phyloP scores from a whole-genome alignment of 495 filamentous ascomycete genomes.

The Evansstolkia leycettana region DNA sequence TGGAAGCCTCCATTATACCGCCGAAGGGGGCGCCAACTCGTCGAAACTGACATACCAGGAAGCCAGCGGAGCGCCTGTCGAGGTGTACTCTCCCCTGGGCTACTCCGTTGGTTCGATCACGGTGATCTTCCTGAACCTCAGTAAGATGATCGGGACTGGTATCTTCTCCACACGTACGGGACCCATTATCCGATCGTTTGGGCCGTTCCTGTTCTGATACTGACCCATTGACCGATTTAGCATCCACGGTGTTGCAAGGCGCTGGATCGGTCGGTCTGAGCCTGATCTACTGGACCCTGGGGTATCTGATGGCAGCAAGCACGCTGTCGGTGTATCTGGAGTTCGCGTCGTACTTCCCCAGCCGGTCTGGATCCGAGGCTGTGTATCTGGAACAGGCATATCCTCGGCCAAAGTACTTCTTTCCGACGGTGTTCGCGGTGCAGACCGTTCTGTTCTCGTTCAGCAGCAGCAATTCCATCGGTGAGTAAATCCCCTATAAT shows the following conservation, averaged over 20 bases:
- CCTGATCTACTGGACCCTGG: constrained; percentile 50
- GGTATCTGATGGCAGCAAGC: constrained; percentile 37
- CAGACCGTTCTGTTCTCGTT: constrained; percentile 49
- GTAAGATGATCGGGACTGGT: constrained; percentile 55
- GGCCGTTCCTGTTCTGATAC: too few species aligned
- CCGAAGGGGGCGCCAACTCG: constrained; percentile 43
- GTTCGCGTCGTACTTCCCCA: constrained; percentile 49
- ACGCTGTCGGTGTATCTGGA: constrained; percentile 47
- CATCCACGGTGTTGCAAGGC: constrained; percentile 39
- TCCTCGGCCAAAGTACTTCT: constrained; percentile 47
- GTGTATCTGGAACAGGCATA: constrained; percentile 57
- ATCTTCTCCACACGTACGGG: constrained; percentile 53
- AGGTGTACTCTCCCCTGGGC: constrained; percentile 44
- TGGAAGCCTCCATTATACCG: constrained; percentile 36
- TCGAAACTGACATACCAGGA: constrained; percentile 47
- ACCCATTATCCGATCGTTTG: too few species aligned
- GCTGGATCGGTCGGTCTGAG: constrained; percentile 47
- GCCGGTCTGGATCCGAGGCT: constrained; percentile 50
- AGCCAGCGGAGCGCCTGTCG: constrained; percentile 49
- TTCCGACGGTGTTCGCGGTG: constrained; percentile 48
- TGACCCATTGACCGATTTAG: constrained; percentile 23
- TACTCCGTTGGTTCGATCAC: constrained; percentile 44
- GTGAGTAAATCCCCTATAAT: constrained; percentile 4
- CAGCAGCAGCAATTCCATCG: constrained; percentile 50
- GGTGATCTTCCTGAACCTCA: constrained; percentile 49